These are phyloP conservation scores for Colletotrichum sp. DNA, from an alignment of 2,329 filamentous ascomycete genomes.

Conservation along the genomic window DNA sequence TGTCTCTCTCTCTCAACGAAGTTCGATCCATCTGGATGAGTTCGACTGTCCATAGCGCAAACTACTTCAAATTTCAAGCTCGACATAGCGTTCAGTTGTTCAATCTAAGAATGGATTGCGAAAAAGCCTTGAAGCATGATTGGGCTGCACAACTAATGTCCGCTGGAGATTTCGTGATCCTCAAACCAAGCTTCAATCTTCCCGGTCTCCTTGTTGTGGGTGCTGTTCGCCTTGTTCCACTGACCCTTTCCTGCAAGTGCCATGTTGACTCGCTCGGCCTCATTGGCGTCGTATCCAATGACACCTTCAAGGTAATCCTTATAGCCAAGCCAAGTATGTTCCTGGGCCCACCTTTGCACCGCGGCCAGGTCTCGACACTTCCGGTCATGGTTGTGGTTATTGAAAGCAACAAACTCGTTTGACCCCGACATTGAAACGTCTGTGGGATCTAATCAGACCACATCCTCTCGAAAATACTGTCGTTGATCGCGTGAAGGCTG, in stretches of 20 bases:
- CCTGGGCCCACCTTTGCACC: background rate
- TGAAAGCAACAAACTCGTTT: background rate
- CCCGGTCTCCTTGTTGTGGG: background rate
- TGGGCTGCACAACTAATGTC: background rate
- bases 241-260: background rate
- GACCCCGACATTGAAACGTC: background rate
- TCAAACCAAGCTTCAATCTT: background rate
- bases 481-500: background rate
- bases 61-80: background rate
- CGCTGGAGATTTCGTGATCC: background rate
- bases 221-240: background rate
- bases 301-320: background rate
- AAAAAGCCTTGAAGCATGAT: background rate
- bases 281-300: background rate
- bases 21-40: background rate
- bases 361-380: background rate
- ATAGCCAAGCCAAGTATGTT: background rate
- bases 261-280: background rate
- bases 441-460: background rate
- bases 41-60: background rate
- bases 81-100: accelerated
- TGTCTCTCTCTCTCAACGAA: background rate
- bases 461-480: accelerated
- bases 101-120: accelerated
- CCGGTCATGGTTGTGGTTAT: background rate